Base-by-base conservation (phyloP, 805 yeast species). In the Candida jianshihensis region DNA sequence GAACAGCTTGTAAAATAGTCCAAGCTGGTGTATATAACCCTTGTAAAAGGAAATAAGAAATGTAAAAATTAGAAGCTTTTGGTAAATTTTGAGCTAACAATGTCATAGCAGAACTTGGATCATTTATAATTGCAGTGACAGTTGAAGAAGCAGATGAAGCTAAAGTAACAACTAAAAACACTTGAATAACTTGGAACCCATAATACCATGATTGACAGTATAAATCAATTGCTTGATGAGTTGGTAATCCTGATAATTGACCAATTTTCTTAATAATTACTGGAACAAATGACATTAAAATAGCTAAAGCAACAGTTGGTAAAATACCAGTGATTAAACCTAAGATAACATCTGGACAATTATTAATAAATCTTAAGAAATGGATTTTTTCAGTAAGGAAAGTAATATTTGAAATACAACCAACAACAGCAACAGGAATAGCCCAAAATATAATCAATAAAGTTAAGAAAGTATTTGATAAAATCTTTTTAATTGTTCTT, bases 381-480 rank as follows among this genome's bases (percentile, higher is more conserved):
- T 68, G 86, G 21, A 90, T 73, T 44, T 73, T 77, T 26, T 71
- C 65, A 26, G 83, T 85, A 54, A 88, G 68, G 53, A 71, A 80
- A 46, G 81, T 77, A 48, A 90, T 73, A 61, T 90, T 92, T 18
- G 97, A 90, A 45, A 92, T 81, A 49, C 78, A 73, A 74, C 97
- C 97, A 35, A 90, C 96, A 51, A 87, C 88, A n/a, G 97, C 95
- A 27, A 90, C 97, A 9, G 98, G 98, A 49, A 90, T 78, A 30
- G 95, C 80, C 97, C 97, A 90, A 63, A 88, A 87, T 33, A 90
- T 74, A 42, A 90, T 77, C 60, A 81, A 64, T 40, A 75, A 51
- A 19, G 83, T 75, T 51, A 83, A 67, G 34, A 87, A 63, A 13
- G 84, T 66, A 37, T 66, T 68, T 2, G 95, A 90, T 36, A 71